Base-by-base conservation (phyloP, 2,329 filamentous ascomycete genomes). In the Boeremia exigua region DNA sequence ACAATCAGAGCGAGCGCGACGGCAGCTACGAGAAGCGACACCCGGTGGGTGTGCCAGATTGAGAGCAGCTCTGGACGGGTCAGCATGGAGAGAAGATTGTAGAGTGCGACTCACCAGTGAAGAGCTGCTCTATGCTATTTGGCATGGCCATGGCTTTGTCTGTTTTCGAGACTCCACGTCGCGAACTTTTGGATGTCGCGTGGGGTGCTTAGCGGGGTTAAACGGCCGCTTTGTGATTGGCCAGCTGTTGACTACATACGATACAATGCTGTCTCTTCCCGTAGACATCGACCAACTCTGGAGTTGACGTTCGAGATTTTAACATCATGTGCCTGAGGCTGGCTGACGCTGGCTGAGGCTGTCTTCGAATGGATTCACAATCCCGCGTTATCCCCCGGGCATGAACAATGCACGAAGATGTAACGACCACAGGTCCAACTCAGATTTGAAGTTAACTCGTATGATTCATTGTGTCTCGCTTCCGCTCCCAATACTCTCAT, bases 1-100 rank as follows among this genome's bases (percentile, higher is more conserved):
- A 71, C 58, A 58, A 74, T 30, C 9, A 67, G 60, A 23, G 68
- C 60, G 30, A 75, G 47, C 8, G 66, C 64, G n/a, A 70, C 57
- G 27, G 65, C 68, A 32, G 69, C 70, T 25, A 75, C 60, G 15
- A 77, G 59, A 45, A 77, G 56, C 9, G 70, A 63, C 33, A 73
- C 58, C 42, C 75, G 69, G 53, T 75, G 67, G 2, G 66, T 55
- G 60, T 76, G 75, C 75, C 75, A 77, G 54, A 76, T 65, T 23
- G 65, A 56, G 23, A 77, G 63, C 43, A 76, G 48, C 56, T 76
- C 75, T 77, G 46, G 15, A 19, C 1, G 1, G 5, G 8, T 44
- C 27, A 3, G 23, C 14, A n/a, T 10, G 8, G 8, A 12, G 2
- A 14, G 11, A 30, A 12, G 5, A 17, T 12, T 6, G 14, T 14